Evolutionary conservation across 2,329 filamentous ascomycete species (phyloP).

Genomic region (Orbilia blumenaviensis): DNA sequence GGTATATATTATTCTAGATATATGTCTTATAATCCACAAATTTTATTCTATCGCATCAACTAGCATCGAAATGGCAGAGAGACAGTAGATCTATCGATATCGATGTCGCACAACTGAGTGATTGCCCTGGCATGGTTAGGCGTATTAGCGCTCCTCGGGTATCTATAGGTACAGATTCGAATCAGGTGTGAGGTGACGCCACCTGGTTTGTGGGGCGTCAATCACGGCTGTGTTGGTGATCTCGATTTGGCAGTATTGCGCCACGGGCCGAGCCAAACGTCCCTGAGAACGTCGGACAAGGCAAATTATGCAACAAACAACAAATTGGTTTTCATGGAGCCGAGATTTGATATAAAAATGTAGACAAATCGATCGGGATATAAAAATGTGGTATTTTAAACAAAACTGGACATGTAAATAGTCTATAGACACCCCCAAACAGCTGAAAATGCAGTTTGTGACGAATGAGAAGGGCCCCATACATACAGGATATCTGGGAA

Average conservation of each 20-base stretch:
- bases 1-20: too few relatives aligned
- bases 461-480: too few relatives aligned
- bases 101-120: too few relatives aligned
- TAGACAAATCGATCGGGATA: background rate
- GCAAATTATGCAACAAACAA: conserved; percentile 40
- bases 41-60: background rate
- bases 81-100: conserved; percentile 2
- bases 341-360: background rate
- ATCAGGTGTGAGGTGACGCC: background rate
- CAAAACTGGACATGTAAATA: background rate
- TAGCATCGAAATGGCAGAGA: background rate
- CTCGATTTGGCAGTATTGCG: too few relatives aligned
- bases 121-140: background rate
- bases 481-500: too few relatives aligned
- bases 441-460: background rate
- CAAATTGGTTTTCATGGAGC: conserved; percentile 1
- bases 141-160: conserved; percentile 1
- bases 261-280: background rate
- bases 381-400: background rate
- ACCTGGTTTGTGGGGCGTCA: background rate
- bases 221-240: background rate
- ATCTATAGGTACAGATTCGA: background rate
- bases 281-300: background rate
- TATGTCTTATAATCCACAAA: conserved; percentile 4
- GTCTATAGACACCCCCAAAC: background rate